Percentiles rank a stretch among this genome's conserved stretches.
Evolutionary conservation across 1,284 basidiomycete genomes (phyloP).

Genomic region (Puccinia coronata): DNA sequence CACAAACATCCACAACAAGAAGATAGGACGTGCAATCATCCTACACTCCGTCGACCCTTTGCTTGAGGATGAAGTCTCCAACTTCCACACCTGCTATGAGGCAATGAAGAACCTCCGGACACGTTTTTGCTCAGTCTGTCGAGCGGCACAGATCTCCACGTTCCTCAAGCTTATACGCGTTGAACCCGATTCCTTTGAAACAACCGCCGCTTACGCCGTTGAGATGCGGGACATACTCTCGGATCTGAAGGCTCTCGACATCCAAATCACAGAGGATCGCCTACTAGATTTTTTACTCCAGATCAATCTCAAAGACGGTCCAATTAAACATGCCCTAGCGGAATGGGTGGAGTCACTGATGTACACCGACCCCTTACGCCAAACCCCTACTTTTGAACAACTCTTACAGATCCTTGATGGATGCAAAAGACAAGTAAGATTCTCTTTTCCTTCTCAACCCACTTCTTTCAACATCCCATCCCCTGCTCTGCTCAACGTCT

Average conservation of each 20-base stretch:
- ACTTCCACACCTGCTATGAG: background rate
- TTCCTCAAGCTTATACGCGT: background rate
- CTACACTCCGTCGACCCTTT: background rate
- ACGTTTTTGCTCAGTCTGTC: background rate
- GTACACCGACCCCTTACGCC: too few relatives aligned
- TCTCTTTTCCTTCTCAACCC: too few relatives aligned
- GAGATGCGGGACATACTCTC: background rate
- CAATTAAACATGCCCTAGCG: background rate
- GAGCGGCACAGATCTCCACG: background rate
- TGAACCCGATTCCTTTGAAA: background rate
- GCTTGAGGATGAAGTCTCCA: background rate
- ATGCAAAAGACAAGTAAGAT: background rate
- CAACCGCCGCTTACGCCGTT: background rate
- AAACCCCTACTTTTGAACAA: background rate
- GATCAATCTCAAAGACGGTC: background rate
- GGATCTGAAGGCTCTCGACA: background rate
- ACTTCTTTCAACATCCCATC: background rate
- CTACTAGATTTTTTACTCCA: background rate
- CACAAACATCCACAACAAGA: too few relatives aligned
- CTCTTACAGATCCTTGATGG: background rate
- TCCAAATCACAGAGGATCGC: background rate
- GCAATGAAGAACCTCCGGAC: background rate
- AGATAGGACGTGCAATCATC: too few relatives aligned
- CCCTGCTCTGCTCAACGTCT: too few relatives aligned
- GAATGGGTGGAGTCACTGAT: background rate